phyloP scores from a whole-genome alignment of 2,329 filamentous ascomycete genomes.

The Hymenoscyphus scutula region DNA sequence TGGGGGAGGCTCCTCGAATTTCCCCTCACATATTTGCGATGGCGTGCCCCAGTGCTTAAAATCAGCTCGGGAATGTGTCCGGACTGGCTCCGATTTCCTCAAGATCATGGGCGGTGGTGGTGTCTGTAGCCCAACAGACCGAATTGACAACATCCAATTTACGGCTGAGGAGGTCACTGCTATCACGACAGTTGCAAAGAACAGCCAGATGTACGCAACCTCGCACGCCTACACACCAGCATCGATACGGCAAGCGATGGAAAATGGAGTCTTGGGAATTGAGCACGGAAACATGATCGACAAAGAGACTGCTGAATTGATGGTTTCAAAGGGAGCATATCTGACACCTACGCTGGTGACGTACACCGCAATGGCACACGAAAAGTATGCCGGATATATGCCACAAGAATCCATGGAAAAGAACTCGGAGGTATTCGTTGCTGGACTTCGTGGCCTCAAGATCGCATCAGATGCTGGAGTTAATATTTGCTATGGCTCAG shows the following conservation, averaged over 20 bases:
- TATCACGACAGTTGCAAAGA: conserved; percentile 49
- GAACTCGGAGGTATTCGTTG: conserved; percentile 48
- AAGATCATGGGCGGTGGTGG: conserved; percentile 61
- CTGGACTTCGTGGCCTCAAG: conserved; percentile 46
- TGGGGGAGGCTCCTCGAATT: neutral
- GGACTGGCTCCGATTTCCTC: conserved; percentile 57
- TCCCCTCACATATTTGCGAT: neutral
- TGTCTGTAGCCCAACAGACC: conserved; percentile 54
- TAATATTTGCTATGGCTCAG: conserved; percentile 54
- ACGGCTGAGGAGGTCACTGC: conserved; percentile 54
- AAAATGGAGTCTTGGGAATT: conserved; percentile 54
- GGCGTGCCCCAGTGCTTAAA: conserved; percentile 47
- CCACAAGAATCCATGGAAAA: conserved; percentile 46
- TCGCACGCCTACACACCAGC: conserved; percentile 56
- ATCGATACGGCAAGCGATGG: conserved; percentile 53
- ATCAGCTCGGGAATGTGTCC: conserved; percentile 52
- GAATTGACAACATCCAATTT: conserved; percentile 54
- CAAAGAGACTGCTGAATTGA: conserved; percentile 50
- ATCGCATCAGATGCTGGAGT: conserved; percentile 52
- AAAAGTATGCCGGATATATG: conserved; percentile 44
- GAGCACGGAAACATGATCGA: conserved; percentile 64
- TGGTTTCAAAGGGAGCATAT: conserved; percentile 48
- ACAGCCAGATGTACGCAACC: conserved; percentile 52
- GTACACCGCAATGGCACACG: conserved; percentile 48
- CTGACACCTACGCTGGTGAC: conserved; percentile 55